Evolutionary conservation across 352 stramenopile species (phyloP).

Genomic region (Pythium chondricola): DNA sequence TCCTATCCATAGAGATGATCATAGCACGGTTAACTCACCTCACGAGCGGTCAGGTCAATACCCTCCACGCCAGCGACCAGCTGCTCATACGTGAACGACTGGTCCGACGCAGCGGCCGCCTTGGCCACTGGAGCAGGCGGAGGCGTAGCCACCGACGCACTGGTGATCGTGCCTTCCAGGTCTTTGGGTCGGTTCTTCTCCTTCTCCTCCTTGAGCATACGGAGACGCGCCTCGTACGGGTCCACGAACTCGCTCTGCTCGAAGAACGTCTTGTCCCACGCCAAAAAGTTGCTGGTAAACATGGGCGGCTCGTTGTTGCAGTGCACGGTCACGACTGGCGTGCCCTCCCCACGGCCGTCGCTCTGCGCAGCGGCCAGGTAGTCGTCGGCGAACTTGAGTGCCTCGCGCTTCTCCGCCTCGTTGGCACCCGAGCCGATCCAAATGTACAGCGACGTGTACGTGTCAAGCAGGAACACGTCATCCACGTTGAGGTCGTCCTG

Average conservation of each 20-base stretch:
- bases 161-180: slow-evolving; percentile 46
- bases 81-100: slow-evolving; percentile 60
- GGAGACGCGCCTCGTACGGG: slow-evolving; percentile 82
- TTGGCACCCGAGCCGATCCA: slow-evolving; percentile 84
- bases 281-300: slow-evolving; percentile 90
- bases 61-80: slow-evolving; percentile 66
- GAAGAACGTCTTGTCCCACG: slow-evolving; percentile 81
- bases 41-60: slow-evolving; percentile 69
- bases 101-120: slow-evolving; percentile 21
- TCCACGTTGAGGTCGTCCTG: slow-evolving; percentile 89
- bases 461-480: slow-evolving; percentile 90
- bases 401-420: slow-evolving; percentile 64
- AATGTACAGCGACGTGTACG: slow-evolving; percentile 86
- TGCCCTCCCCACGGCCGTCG: slow-evolving; percentile 79
- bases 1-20: background rate
- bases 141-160: slow-evolving; percentile 19
- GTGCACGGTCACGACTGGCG: slow-evolving; percentile 73
- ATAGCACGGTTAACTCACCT: slow-evolving; percentile 29
- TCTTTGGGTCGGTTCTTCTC: slow-evolving; percentile 63
- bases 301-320: slow-evolving; percentile 81
- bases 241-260: slow-evolving; percentile 86
- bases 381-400: slow-evolving; percentile 54
- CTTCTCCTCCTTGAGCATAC: slow-evolving; percentile 74
- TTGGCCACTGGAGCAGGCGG: slow-evolving; percentile 11
- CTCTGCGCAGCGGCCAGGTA: slow-evolving; percentile 69